Evolutionary conservation across 106 monocot genomes (phyloP), one percentile per base, ranked within the genome.

Genomic region (Cymbidium sinense): DNA sequence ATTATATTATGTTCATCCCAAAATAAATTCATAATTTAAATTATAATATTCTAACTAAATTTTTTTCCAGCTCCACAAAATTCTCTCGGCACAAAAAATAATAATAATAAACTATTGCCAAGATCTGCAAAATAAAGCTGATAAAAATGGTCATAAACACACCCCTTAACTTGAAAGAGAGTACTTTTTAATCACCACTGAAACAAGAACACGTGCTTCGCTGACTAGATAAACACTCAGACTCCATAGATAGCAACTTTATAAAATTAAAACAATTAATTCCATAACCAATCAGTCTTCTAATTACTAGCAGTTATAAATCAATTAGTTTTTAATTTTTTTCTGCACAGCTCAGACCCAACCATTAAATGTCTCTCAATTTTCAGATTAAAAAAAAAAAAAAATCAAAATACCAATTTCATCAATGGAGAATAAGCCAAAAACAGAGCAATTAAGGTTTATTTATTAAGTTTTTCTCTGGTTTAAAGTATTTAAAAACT

Each of bases 151-250:
- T 44, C 2, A 44, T 11, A 13, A 44, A 44, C 9, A 44, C 44
- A 44, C 12, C 44, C 44, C 44, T 44, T 1, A 47, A 47, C 47
- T 47, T 47, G 47, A 62, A 23, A 21, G 10, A 62, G n/a, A 23
- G 21, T 62, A 62, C 7, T 62, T 62, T n/a, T 62, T 27, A 62
- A 27, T 62, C 61, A 62, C 61, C 61, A 62, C 61, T 25, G 8
- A 62, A 62, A 47, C 13, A 47, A 62, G 61, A 8, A 23, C 61
- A 62, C 27, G 23, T 62, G 61, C 61, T 62, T 23, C 0, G 61
- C 61, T 62, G 61, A 62, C 15, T 47, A 67, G 67, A 67, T 15
- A 67, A 67, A 30, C 67, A 67, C 30, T 67, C 67, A 15, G 30
- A 30, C 30, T 30, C 30, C 13, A 30, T 15, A 67, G 67, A 30